A percentile compares a stretch with the other conserved stretches of the same genome.
These are phyloP conservation scores for Candida ascalaphidarum DNA, from an alignment of 805 yeast species.

Conservation along the genomic window DNA sequence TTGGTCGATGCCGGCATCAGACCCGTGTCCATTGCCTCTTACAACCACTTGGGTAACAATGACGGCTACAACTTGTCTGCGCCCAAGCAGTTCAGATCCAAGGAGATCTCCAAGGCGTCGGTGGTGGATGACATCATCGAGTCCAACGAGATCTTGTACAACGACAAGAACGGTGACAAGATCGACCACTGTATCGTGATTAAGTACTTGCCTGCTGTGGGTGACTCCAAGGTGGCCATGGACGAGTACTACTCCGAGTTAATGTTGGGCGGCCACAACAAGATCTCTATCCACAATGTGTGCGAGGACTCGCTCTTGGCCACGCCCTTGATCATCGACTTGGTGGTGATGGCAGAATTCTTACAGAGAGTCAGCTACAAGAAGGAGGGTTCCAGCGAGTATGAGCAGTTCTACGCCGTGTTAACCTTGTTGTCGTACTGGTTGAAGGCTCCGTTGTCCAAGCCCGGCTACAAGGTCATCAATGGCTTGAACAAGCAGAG, in stretches of 20 bases:
- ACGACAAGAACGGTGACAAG: conserved; percentile 64
- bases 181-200: conserved; percentile 94
- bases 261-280: conserved; percentile 96
- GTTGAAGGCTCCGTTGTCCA: conserved; percentile 93
- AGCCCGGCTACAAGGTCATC: conserved; percentile 83
- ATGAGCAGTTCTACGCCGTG: conserved; percentile 71
- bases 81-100: conserved; percentile 88
- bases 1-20: conserved; percentile 96
- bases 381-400: conserved; percentile 39
- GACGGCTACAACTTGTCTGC: conserved; percentile 91
- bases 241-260: conserved; percentile 95
- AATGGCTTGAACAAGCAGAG: conserved; percentile 95
- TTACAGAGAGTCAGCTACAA: conserved; percentile 78
- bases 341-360: conserved; percentile 85
- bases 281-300: conserved; percentile 87
- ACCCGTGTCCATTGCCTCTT: conserved; percentile 90
- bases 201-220: conserved; percentile 90
- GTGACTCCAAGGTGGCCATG: conserved; percentile 96
- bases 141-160: conserved; percentile 77
- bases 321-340: conserved; percentile 87
- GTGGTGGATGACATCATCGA: conserved; percentile 93
- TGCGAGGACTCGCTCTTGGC: conserved; percentile 95
- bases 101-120: conserved; percentile 87
- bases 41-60: conserved; percentile 93
- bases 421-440: conserved; percentile 84